Evolutionary conservation across 768 basidiomycete species (phyloP).

Genomic region (Pulveroboletus sp.): DNA sequence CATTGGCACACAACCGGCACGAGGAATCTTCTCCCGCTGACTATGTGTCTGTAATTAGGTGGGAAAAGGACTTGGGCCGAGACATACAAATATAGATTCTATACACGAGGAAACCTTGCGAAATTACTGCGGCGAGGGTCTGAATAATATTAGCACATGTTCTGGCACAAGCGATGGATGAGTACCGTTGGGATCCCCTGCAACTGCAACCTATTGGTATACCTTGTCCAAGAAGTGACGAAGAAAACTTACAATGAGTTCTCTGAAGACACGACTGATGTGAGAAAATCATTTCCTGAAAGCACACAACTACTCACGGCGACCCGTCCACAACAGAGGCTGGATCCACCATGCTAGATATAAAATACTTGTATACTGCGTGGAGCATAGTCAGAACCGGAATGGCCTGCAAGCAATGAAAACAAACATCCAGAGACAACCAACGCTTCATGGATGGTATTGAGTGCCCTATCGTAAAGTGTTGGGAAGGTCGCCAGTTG

Average conservation of each 20-base stretch:
- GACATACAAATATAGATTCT: conserved; percentile 1
- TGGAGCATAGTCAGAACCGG: neutral
- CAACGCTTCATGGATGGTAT: neutral
- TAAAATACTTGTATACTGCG: neutral
- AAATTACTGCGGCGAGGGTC: neutral
- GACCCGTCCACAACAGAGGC: neutral
- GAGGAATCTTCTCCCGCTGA: neutral
- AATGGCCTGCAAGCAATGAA: neutral
- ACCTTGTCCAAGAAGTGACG: too few species aligned
- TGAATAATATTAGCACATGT: neutral
- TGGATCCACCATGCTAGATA: neutral
- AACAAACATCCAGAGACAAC: neutral
- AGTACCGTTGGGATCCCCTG: neutral
- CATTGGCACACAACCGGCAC: neutral
- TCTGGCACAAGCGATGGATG: neutral
- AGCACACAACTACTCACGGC: neutral
- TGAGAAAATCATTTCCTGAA: neutral
- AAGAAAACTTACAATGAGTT: neutral
- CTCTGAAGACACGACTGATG: neutral
- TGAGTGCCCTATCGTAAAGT: neutral
- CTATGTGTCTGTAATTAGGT: neutral
- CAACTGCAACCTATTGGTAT: neutral
- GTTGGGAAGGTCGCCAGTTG: neutral
- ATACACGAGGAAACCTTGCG: conserved; percentile 1
- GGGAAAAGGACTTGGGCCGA: too few species aligned